Base-by-base conservation (phyloP, 164 flowering plant genomes). In the Liquidambar formosana region DNA sequence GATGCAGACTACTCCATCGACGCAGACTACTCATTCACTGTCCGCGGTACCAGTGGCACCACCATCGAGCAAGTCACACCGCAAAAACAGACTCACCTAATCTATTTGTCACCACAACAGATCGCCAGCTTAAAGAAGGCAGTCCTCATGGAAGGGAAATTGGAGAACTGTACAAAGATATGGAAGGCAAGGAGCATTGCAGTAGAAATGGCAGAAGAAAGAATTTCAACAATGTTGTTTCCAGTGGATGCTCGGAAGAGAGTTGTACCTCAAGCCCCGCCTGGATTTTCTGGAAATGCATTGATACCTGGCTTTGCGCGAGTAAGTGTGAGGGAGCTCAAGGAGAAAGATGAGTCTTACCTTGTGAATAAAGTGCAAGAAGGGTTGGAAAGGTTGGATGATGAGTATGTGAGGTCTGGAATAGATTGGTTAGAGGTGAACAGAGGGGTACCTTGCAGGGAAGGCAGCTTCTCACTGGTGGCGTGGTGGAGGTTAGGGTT, bases 321-420 rank as follows among this genome's bases (percentile, higher is more conserved):
- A 19, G 77, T 74, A 18, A 74, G 47, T 26, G 61, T 68, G 47
- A 46, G 19, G 33, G 78, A 72, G 53, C 53, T 77, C 48, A 71
- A 68, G 67, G 71, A 51, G 10, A 61, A 38, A 22, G 49, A 58
- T 14, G 21, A 26, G 9, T 72, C 76, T 8, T 21, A 38, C 21
- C 57, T 65, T 18, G 77, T 66, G 8, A 60, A 43, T 21, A 64
- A 77, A 38, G 71, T 79, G 61, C 71, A 71, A 44, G 77, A 76
- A 51, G 80, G 82, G 61, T 12, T 79, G 3, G 72, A 76, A 57
- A 70, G 78, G 38, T 41, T 76, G 62, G 72, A 61, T 41, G 76
- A 79, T 57, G 82, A 73, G 62, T 79, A 79, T 27, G 71, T 79
- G 33, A 70, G 66, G 57, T 79, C 82, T 16, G 71, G 65, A 19